phyloP scores from a whole-genome alignment of 805 yeast genomes.

The Nakazawaea populi region DNA sequence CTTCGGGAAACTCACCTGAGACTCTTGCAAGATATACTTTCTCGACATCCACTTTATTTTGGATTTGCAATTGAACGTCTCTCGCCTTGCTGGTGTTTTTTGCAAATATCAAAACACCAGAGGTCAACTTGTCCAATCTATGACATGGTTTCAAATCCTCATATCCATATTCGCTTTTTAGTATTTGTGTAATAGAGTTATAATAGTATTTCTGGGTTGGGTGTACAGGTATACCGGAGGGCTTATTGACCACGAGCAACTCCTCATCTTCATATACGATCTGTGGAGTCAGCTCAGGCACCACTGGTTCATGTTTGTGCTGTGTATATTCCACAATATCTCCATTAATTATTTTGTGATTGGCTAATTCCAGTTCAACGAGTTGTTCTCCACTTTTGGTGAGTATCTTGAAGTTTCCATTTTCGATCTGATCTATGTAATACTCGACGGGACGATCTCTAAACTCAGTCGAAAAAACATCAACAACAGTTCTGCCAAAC shows the following conservation, averaged over 20 bases:
- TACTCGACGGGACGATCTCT: slow-evolving; percentile 20
- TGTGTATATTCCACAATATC: slow-evolving; percentile 23
- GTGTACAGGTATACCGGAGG: slow-evolving; percentile 50
- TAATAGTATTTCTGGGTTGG: slow-evolving; percentile 39
- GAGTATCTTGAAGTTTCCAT: slow-evolving; percentile 5
- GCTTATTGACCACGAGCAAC: slow-evolving; percentile 41
- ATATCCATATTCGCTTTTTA: slow-evolving; percentile 25
- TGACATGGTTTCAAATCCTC: slow-evolving; percentile 29
- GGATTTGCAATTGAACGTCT: slow-evolving; percentile 27
- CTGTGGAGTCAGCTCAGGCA: slow-evolving; percentile 19
- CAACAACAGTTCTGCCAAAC: slow-evolving; percentile 30
- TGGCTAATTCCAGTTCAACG: slow-evolving; percentile 11
- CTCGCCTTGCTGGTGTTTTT: slow-evolving; percentile 28
- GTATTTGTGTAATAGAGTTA: slow-evolving; percentile 38
- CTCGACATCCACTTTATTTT: slow-evolving; percentile 18
- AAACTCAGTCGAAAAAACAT: slow-evolving; percentile 35
- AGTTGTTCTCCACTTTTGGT: slow-evolving; percentile 1
- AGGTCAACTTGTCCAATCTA: slow-evolving; percentile 45
- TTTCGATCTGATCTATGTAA: slow-evolving; percentile 16
- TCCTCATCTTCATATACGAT: slow-evolving; percentile 31
- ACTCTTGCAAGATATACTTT: slow-evolving; percentile 45
- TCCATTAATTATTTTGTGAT: slow-evolving; percentile 12
- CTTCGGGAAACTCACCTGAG: slow-evolving; percentile 33
- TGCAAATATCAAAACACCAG: slow-evolving; percentile 43
- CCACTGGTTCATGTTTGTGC: slow-evolving; percentile 44